Conservation (phyloP, 306 rosid species). For the Sesbania bispinosa region DNA sequence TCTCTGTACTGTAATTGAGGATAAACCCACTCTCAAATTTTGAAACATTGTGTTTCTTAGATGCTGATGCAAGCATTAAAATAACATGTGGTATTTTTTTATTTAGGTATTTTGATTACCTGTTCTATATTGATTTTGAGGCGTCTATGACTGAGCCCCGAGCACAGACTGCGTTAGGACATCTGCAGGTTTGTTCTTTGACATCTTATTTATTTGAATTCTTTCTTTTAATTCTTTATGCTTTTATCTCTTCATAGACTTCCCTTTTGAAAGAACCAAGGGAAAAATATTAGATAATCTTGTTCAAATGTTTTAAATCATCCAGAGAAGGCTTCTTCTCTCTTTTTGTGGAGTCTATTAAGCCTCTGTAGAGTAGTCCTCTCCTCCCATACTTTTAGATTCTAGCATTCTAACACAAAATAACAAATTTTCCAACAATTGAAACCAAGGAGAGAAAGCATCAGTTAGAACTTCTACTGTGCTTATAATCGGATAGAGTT, state of each 20-base stretch:
- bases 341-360: background rate
- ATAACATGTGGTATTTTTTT: background rate
- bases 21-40: background rate
- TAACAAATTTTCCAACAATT: background rate
- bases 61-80: conserved; percentile 11
- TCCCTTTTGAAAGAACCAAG: background rate
- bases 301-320: background rate
- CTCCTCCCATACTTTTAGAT: background rate
- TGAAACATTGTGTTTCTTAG: background rate
- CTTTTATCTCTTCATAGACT: background rate
- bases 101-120: conserved; percentile 52
- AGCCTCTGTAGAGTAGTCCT: background rate
- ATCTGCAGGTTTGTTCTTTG: conserved; percentile 45
- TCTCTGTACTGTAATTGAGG: background rate
- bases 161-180: conserved; percentile 50
- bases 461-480: background rate
- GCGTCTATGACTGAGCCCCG: conserved; percentile 62
- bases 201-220: conserved; percentile 9
- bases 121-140: conserved; percentile 56
- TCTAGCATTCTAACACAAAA: background rate
- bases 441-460: background rate
- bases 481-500: background rate
- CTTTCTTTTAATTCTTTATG: background rate
- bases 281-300: background rate
- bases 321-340: background rate